Evolutionary conservation across 441 rosid species (phyloP), one percentile per base, ranked within the genome.

Genomic region (Erodium texanum): DNA sequence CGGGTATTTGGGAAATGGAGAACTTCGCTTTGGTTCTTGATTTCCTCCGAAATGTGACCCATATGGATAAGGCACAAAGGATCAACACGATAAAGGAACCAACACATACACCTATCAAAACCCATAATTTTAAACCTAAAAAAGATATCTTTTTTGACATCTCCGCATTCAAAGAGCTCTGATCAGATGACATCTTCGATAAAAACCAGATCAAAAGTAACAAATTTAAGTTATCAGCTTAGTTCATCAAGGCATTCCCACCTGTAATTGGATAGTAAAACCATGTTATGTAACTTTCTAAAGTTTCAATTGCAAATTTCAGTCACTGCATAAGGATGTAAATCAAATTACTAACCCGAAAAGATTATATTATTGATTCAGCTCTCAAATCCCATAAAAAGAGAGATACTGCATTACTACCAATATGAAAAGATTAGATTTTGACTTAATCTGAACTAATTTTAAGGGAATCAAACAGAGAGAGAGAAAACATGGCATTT

Each of bases 61-160:
- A 88, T 70, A 78, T 72, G 0, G 95, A 85, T 71, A 93, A 73
- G 58, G 84, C 69, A 6, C 83, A 79, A 69, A 93, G 89, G 71
- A 94, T 88, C 36, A 83, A 72, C 41, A 83, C 70, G 72, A 88
- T 85, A 72, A 88, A 82, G 32, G 92, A 45, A 38, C 79, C 89
- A 36, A 91, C 89, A 64, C 73, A 77, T 73, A 91, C 83, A 59
- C 90, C 78, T 29, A 85, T 82, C 71, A 83, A 83, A 77, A 88
- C 89, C 99, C 99, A 94, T 34, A 82, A 83, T 81, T 87, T 85
- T 22, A 89, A 84, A 64, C 84, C 81, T 56, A 92, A 78, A 74
- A 88, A 78, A 68, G 77, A 80, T 2, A 89, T 86, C 68, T 86
- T 83, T 77, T 77, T 82, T 61, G 93, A 93, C 70, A 93, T 72